Base-by-base conservation (phyloP, 1,284 basidiomycete genomes). In the Ustilago vetiveriae region DNA sequence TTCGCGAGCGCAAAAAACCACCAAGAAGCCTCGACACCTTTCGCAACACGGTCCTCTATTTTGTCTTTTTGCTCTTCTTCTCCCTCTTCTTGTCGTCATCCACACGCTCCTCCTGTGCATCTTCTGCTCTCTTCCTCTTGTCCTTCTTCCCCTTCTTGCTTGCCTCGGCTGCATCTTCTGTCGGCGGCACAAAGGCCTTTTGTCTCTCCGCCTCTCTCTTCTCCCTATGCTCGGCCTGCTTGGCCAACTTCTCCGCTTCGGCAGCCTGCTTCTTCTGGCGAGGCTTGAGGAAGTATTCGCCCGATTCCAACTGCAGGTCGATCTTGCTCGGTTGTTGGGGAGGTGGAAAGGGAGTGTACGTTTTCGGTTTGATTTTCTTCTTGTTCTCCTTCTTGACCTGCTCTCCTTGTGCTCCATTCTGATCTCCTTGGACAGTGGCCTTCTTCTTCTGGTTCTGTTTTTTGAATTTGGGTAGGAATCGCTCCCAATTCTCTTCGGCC, bases 311-410 rank as follows among this genome's bases (percentile, higher is more conserved):
- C 85, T 98, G 91, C 52, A 94, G 82, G 83, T 99, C 95, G 80
- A 98, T 86, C 89, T 98, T 98, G 78, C 92, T 89, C 32, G 93
- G 94, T 72, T 89, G 86, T 78, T 96, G 96, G 6, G 94, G 86
- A 23, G 96, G 96, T 27, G 96, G 96, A 88, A 98, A 99, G 3
- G 96, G 96, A 13, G 96, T 99, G 83, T 98, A 99, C n/a, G 90
- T 86, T 83, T 98, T 98, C 87, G 97, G 94, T 79, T 88, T 87
- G 40, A 42, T 35, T 22, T 55, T 55, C 1, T 44, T n/a, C 22
- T 69, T 74, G 49, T 80, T 73, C 23, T 59, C 36, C 38, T 86
- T 85, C 75, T 88, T 37, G 17, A 2, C 88, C 45, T 84, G 82
- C 26, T 23, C 55, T 41, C 64, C 59, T 41, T 27, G 27, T 13